Evolutionary conservation across 495 filamentous ascomycete genomes (phyloP), one percentile per base, ranked within the genome.

Genomic region (Talaromyces wortmannii): DNA sequence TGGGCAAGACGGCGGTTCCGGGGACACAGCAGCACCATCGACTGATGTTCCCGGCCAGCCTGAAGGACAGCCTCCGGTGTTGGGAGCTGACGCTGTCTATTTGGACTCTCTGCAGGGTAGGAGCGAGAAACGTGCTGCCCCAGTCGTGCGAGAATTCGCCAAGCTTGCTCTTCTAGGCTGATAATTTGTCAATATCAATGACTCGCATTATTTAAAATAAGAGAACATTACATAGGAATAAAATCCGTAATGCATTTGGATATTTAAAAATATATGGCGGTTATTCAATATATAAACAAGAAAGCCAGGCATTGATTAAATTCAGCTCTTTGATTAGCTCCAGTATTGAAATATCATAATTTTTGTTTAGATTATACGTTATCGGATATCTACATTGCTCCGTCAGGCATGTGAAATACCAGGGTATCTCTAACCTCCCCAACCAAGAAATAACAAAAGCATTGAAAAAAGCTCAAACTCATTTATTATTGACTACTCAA

Each of bases 101-200:
- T 71, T 63, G 52, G 76, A 79, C 31, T 74, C 70, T 31, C 50
- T 77, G 31, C 64, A 65, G n/a, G 65, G 48, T 45, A 55, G 12
- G 54, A 23, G 23, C 23, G 57, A 62, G 48, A 57, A 50, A 2
- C 69, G 66, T 50, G 68, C 77, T 48, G 57, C 63, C 12, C 78
- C 78, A 31, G 57, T 66, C 15, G 68, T 82, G 8, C 76, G 76
- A 53, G 60, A 68, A 29, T 71, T 79, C 57, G 73, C 65, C 52
- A 83, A 73, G 64, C 71, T 88, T 45, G 76, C 78, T 51, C 66
- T 87, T 52, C 69, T 89, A 42, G 73, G 76, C 42, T 77, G 56
- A 64, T 45, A 13, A 12, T 7, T 13, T 13, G n/a, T 30, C 15
- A 15, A 10, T 18, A 15, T n/a, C n/a, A n/a, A n/a, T 23, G 17